These are phyloP conservation scores for Xylariaceae sp. DNA, from an alignment of 2,329 filamentous ascomycete species.

Conservation along the genomic window DNA sequence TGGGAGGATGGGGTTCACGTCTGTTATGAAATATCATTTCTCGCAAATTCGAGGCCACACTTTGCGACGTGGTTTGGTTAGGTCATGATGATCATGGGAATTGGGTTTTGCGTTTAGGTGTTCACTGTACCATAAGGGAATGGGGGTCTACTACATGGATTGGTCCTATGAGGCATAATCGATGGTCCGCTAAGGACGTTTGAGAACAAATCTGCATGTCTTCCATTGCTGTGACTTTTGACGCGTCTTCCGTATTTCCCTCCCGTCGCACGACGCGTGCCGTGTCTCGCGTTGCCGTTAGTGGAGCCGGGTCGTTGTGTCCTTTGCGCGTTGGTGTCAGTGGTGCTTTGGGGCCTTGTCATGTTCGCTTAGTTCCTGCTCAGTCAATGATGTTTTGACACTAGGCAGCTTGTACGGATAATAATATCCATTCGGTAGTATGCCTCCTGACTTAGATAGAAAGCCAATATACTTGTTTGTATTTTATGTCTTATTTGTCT, in stretches of 20 bases:
- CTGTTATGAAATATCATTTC: constrained; percentile 32
- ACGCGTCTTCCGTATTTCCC: neutral
- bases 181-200: constrained; percentile 21
- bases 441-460: no score
- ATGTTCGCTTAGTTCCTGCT: no score
- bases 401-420: no score
- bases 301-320: no score
- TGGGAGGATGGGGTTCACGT: constrained; percentile 26
- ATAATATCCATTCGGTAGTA: no score
- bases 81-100: constrained; percentile 32
- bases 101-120: constrained; percentile 28
- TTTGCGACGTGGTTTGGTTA: constrained; percentile 15
- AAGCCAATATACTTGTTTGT: no score
- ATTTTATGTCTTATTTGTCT: no score
- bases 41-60: constrained; percentile 16
- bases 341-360: no score
- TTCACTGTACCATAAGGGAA: constrained; percentile 32
- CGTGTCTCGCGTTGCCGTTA: neutral
- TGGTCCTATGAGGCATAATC: constrained; percentile 27
- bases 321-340: no score
- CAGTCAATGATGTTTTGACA: no score
- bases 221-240: neutral
- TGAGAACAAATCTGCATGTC: constrained; percentile 11
- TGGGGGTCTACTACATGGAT: constrained; percentile 22
- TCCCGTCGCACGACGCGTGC: neutral